phyloP scores from a whole-genome alignment of 2,329 filamentous ascomycete species.

The Emergomyces pasteurianus region DNA sequence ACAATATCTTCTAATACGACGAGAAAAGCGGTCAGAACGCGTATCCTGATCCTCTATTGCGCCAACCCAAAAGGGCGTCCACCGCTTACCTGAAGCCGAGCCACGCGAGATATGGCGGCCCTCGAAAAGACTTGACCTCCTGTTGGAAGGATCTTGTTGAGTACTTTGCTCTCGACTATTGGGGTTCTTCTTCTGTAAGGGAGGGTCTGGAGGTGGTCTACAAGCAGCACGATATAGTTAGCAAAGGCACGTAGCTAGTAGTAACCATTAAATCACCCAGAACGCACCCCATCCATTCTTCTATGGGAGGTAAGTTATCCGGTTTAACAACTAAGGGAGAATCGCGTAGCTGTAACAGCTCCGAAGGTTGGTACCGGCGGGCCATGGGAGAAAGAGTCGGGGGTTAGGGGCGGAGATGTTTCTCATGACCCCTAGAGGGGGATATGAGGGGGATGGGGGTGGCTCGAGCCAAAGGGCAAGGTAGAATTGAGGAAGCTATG shows the following conservation, averaged over 20 bases:
- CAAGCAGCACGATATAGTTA: slow-evolving; percentile 5
- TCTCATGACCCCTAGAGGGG: slow-evolving; percentile 13
- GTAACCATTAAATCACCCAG: neutral
- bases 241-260: neutral
- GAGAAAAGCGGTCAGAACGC: slow-evolving; percentile 14
- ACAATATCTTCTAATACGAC: slow-evolving; percentile 59
- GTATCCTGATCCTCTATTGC: neutral
- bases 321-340: slow-evolving; percentile 80
- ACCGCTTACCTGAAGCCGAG: slow-evolving; percentile 33
- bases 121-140: slow-evolving; percentile 32
- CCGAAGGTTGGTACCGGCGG: slow-evolving; percentile 60
- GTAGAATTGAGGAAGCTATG: neutral
- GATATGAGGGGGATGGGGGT: slow-evolving; percentile 1
- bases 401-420: slow-evolving; percentile 10
- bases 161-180: slow-evolving; percentile 24
- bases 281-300: slow-evolving; percentile 93
- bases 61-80: neutral
- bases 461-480: neutral
- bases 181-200: slow-evolving; percentile 25
- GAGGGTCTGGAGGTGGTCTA: slow-evolving; percentile 32
- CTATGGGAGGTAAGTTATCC: slow-evolving; percentile 62
- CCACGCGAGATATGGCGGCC: slow-evolving; percentile 35
- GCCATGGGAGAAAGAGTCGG: slow-evolving; percentile 23
- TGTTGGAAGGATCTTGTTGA: slow-evolving; percentile 21
- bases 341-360: slow-evolving; percentile 61